These are phyloP conservation scores for Crassisporium funariophilum DNA, from an alignment of 768 basidiomycete genomes.

Conservation along the genomic window DNA sequence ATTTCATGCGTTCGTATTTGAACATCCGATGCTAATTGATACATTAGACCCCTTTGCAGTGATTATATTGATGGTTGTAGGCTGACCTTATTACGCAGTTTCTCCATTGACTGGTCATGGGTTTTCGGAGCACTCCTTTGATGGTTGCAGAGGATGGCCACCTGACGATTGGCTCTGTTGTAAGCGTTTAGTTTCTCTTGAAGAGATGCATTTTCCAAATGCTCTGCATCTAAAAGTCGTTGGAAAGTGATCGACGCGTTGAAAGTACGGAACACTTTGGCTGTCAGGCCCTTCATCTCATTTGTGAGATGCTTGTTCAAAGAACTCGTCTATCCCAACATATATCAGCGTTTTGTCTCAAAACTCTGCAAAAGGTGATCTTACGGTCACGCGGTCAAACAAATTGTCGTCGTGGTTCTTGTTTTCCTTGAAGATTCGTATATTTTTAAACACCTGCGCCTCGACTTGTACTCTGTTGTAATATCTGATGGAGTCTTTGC, in stretches of 20 bases:
- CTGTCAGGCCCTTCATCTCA: slow-evolving; percentile 97
- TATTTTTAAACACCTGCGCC: slow-evolving; percentile 95
- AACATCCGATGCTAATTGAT: slow-evolving; percentile 72
- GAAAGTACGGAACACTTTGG: slow-evolving; percentile 99
- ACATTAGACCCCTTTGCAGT: no score
- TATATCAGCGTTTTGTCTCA: slow-evolving; percentile 18
- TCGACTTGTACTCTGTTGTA: slow-evolving; percentile 91
- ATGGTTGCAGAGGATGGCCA: slow-evolving; percentile 99
- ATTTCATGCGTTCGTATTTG: slow-evolving; percentile 98
- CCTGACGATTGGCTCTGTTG: slow-evolving; percentile 95
- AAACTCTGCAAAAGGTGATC: slow-evolving; percentile 28
- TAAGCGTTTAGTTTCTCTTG: slow-evolving; percentile 97
- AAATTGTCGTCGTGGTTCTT: slow-evolving; percentile 86
- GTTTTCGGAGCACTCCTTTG: slow-evolving; percentile 92
- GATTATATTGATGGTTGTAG: no score
- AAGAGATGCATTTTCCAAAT: slow-evolving; percentile 63
- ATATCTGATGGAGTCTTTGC: slow-evolving; percentile 99
- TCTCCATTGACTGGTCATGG: slow-evolving; percentile 92
- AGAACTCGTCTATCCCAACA: slow-evolving; percentile 59
- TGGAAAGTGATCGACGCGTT: slow-evolving; percentile 98
- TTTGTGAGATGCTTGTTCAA: slow-evolving; percentile 91
- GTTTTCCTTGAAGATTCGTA: slow-evolving; percentile 94
- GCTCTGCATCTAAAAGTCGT: slow-evolving; percentile 75
- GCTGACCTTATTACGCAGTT: slow-evolving; percentile 86
- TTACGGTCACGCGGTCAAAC: slow-evolving; percentile 93